Conservation (phyloP, 805 yeast species). For the Wickerhamomyces silvicola region DNA sequence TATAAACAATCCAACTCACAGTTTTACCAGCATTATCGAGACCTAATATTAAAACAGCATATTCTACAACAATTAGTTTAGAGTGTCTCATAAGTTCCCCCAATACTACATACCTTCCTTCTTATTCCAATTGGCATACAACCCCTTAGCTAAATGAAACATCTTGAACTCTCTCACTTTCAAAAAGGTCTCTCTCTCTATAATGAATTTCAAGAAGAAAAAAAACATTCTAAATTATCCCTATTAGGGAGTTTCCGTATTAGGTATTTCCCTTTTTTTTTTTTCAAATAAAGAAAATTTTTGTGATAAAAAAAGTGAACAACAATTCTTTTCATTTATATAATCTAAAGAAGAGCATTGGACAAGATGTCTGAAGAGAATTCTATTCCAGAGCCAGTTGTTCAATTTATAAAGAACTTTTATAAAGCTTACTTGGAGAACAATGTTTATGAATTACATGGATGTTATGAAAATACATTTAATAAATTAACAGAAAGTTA, state of each 20-base stretch:
- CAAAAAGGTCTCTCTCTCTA: too few relatives aligned
- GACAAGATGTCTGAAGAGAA: conserved; percentile 2
- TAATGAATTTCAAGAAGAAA: too few relatives aligned
- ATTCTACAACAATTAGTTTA: conserved; percentile 33
- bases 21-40: conserved; percentile 97
- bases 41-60: conserved; percentile 77
- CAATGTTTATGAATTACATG: conserved; percentile 36
- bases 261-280: too few relatives aligned
- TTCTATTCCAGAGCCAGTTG: conserved; percentile 37
- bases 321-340: neutral
- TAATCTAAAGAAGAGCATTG: neutral
- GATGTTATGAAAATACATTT: conserved; percentile 39
- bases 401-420: conserved; percentile 36
- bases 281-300: too few relatives aligned
- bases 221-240: too few relatives aligned
- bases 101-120: conserved; percentile 38
- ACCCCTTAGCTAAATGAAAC: conserved; percentile 64
- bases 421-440: conserved; percentile 36
- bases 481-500: conserved; percentile 39
- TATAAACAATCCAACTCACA: conserved; percentile 32
- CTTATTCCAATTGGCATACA: conserved; percentile 51
- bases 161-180: conserved; percentile 27
- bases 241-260: too few relatives aligned
- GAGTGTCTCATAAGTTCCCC: neutral
- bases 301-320: neutral